phyloP scores from a whole-genome alignment of 805 yeast species.

The Wickerhamiella alocasiicola region DNA sequence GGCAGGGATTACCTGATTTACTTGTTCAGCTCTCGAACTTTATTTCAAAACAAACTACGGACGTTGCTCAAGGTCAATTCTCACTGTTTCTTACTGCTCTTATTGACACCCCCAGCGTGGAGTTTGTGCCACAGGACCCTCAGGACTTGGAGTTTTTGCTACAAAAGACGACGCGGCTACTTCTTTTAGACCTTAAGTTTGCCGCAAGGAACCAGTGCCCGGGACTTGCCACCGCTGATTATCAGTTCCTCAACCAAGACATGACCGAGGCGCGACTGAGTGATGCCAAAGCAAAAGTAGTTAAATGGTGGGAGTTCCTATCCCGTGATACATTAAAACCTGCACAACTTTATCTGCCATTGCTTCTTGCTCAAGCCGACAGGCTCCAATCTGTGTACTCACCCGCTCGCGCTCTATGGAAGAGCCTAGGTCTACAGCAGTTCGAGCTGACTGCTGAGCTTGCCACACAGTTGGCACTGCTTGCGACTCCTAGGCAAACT shows the following conservation, averaged over 20 bases:
- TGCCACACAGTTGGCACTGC: not conserved
- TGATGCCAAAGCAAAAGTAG: constrained; percentile 31
- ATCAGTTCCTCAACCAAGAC: constrained; percentile 48
- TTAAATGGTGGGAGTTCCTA: constrained; percentile 27
- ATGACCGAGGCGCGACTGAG: constrained; percentile 39
- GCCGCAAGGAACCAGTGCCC: constrained; percentile 33
- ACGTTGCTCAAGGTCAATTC: constrained; percentile 13
- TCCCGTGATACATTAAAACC: constrained; percentile 22
- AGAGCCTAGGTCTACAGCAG: constrained; percentile 26
- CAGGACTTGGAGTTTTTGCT: constrained; percentile 31
- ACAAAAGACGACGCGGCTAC: constrained; percentile 40
- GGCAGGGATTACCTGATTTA: constrained; percentile 29
- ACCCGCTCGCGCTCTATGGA: constrained; percentile 38
- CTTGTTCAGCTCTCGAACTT: constrained; percentile 22
- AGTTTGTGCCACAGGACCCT: not conserved
- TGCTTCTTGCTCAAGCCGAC: constrained; percentile 55
- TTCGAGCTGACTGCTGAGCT: not conserved
- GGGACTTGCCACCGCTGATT: constrained; percentile 48
- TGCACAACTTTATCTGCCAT: constrained; percentile 32
- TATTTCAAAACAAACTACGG: constrained; percentile 31
- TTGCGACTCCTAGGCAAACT: not conserved
- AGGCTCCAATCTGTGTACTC: constrained; percentile 43
- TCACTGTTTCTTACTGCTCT: constrained; percentile 13
- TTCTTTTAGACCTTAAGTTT: constrained; percentile 39
- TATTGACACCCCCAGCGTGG: not conserved